Percentiles rank a stretch among this genome's conserved stretches.
Conservation (phyloP, 495 filamentous ascomycete species). For the Rostrohypoxylon terebratum region DNA sequence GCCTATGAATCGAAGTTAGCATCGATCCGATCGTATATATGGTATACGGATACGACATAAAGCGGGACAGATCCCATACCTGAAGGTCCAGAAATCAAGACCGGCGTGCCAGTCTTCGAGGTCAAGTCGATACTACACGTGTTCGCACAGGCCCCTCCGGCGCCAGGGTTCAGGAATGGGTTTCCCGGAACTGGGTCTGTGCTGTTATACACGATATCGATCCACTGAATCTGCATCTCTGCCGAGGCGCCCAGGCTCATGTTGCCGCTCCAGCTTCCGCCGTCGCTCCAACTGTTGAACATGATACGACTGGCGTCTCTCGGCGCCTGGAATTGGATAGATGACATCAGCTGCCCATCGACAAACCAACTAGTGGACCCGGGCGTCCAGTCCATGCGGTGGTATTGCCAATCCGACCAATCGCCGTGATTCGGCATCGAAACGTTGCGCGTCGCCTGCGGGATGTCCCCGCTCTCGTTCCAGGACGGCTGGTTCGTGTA, state of each 20-base stretch:
- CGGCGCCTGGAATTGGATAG: constrained; percentile 72
- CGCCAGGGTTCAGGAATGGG: constrained; percentile 31
- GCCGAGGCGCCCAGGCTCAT: constrained; percentile 70
- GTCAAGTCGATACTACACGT: constrained; percentile 65
- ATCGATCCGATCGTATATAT: background rate
- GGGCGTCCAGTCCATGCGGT: constrained; percentile 78
- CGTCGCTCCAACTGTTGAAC: constrained; percentile 82
- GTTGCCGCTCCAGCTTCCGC: constrained; percentile 77
- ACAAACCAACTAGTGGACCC: constrained; percentile 68
- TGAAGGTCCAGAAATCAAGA: constrained; percentile 54
- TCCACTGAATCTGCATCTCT: constrained; percentile 77
- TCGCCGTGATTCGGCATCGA: constrained; percentile 57
- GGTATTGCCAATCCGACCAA: constrained; percentile 75
- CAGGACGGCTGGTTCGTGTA: constrained; percentile 80
- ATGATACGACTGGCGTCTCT: constrained; percentile 67
- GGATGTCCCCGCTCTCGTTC: constrained; percentile 58
- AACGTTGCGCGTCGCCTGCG: constrained; percentile 58
- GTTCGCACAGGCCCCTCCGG: constrained; percentile 50
- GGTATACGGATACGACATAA: background rate
- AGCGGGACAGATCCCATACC: constrained; percentile 16
- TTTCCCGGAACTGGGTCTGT: constrained; percentile 47
- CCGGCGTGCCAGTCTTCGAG: constrained; percentile 57
- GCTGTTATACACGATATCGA: constrained; percentile 77
- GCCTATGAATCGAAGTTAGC: constrained; percentile 15
- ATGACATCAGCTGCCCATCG: constrained; percentile 65